A percentile compares a stretch with the other conserved stretches of the same genome.
Conservation (phyloP, 1,139 yeast genomes). For the Suzukiozyma palmioleophila region DNA sequence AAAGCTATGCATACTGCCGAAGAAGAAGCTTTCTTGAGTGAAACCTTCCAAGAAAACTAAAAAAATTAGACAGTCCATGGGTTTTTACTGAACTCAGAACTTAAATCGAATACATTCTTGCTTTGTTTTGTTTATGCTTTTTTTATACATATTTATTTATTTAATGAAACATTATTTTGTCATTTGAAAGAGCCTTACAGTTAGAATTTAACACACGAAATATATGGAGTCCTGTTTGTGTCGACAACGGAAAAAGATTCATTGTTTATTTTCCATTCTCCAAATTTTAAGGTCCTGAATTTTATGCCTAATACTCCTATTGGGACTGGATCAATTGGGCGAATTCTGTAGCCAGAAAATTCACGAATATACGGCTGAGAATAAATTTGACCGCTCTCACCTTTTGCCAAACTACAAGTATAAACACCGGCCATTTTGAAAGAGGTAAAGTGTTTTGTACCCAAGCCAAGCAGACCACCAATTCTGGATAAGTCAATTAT, state of each 20-base stretch:
- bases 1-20: constrained; percentile 85
- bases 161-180: constrained; percentile 3
- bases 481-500: constrained; percentile 1
- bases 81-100: neutral
- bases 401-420: constrained; percentile 12
- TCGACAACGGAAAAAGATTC: neutral
- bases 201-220: neutral
- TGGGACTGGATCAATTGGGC: neutral
- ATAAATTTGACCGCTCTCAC: constrained; percentile 13
- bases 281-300: neutral
- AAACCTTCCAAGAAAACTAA: constrained; percentile 49
- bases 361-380: constrained; percentile 9
- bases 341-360: constrained; percentile 2
- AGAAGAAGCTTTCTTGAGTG: constrained; percentile 81
- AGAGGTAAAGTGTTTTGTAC: neutral
- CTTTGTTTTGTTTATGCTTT: constrained; percentile 3
- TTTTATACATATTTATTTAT: constrained; percentile 3
- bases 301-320: neutral
- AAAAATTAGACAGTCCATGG: neutral
- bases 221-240: neutral
- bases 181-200: neutral
- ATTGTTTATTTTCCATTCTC: constrained; percentile 1
- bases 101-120: constrained; percentile 1
- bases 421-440: constrained; percentile 5
- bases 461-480: constrained; percentile 1